phyloP scores from a whole-genome alignment of 108 stramenopile genomes.

The Nitzschia putrida region DNA sequence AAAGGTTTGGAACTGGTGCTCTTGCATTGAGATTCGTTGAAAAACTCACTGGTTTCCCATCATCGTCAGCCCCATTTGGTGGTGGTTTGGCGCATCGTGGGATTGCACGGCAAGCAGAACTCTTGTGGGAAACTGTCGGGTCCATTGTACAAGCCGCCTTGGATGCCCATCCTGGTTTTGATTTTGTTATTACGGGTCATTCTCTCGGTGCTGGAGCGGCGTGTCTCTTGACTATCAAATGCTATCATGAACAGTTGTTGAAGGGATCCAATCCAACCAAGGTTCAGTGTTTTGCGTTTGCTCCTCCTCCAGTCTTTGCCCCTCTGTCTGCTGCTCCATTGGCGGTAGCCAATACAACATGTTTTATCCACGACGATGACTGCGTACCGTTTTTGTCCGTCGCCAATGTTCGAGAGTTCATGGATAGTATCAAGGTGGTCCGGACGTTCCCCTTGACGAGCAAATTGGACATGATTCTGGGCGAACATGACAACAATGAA shows the following conservation, averaged over 20 bases:
- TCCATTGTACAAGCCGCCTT: slow-evolving; percentile 16
- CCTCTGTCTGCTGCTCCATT: not conserved
- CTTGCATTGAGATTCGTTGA: too few species aligned
- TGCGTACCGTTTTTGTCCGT: slow-evolving; percentile 33
- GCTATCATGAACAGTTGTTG: slow-evolving; percentile 8
- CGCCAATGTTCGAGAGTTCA: slow-evolving; percentile 11
- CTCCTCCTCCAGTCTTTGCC: slow-evolving; percentile 30
- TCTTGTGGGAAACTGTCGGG: slow-evolving; percentile 29
- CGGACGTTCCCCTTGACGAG: too few species aligned
- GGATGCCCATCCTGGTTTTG: slow-evolving; percentile 26
- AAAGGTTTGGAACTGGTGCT: too few species aligned
- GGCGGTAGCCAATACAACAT: slow-evolving; percentile 20
- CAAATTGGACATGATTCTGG: not conserved
- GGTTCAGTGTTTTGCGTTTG: slow-evolving; percentile 39
- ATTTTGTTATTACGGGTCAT: slow-evolving; percentile 54
- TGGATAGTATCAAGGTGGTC: slow-evolving; percentile 3
- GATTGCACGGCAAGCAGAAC: slow-evolving; percentile 50
- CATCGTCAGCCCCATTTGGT: slow-evolving; percentile 36
- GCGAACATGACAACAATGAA: not conserved
- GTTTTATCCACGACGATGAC: slow-evolving; percentile 38
- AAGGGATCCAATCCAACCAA: not conserved
- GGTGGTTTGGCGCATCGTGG: slow-evolving; percentile 50
- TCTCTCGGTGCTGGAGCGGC: slow-evolving; percentile 53
- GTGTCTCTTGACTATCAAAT: slow-evolving; percentile 27
- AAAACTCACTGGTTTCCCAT: too few species aligned